Evolutionary conservation across 179 eudicot genomes (phyloP).

Genomic region (Actinidia chinensis): DNA sequence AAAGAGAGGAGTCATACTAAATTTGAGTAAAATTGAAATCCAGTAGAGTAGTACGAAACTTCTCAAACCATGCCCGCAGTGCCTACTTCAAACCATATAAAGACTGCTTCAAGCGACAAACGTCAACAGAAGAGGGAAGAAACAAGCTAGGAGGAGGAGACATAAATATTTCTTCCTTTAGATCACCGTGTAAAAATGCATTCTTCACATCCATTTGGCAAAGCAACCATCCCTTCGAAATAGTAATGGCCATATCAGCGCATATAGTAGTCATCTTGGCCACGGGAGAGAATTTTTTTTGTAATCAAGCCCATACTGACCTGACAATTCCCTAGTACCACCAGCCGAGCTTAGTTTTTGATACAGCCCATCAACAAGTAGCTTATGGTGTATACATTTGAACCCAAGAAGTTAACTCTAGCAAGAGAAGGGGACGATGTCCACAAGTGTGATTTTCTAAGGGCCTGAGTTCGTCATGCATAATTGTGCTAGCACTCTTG

Average conservation of each 20-base stretch:
- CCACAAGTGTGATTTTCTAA: neutral
- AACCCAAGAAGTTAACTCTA: neutral
- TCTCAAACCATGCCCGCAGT: constrained; percentile 8
- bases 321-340: neutral
- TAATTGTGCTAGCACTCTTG: neutral
- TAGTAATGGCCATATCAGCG: neutral
- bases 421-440: neutral
- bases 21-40: neutral
- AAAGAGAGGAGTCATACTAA: constrained; percentile 12
- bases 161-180: neutral
- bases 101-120: neutral
- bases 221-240: neutral
- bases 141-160: neutral
- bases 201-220: neutral
- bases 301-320: neutral
- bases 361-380: neutral
- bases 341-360: neutral
- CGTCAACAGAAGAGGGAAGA: neutral
- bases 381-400: neutral
- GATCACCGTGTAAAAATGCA: neutral
- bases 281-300: neutral
- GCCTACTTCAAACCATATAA: neutral
- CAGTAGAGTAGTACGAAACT: constrained; percentile 10
- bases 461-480: neutral
- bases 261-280: neutral